phyloP scores from a whole-genome alignment of 2,329 filamentous ascomycete species.

The Aureobasidium sp. region DNA sequence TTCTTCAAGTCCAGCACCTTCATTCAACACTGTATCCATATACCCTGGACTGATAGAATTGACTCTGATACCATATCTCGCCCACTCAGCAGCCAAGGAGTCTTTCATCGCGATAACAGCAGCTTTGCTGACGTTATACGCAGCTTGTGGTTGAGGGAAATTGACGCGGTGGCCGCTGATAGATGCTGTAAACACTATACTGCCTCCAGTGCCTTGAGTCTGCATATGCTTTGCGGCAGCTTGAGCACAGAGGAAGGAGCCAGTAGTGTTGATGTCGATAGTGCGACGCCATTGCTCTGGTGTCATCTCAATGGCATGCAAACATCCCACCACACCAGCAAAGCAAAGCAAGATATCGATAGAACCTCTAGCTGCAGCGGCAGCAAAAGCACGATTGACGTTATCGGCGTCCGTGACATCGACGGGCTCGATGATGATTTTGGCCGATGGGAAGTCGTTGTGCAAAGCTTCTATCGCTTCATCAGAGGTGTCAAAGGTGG shows the following conservation, averaged over 20 bases:
- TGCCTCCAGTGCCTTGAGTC: slow-evolving; percentile 45
- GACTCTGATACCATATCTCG: slow-evolving; percentile 60
- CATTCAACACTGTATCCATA: slow-evolving; percentile 69
- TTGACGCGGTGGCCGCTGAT: slow-evolving; percentile 65
- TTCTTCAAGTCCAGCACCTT: slow-evolving; percentile 30
- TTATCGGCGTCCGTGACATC: slow-evolving; percentile 52
- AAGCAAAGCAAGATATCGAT: slow-evolving; percentile 57
- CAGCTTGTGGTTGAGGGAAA: slow-evolving; percentile 60
- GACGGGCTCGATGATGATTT: slow-evolving; percentile 46
- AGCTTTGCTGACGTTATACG: slow-evolving; percentile 59
- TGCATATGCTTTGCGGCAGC: slow-evolving; percentile 55
- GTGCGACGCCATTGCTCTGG: slow-evolving; percentile 55
- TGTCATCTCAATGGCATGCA: slow-evolving; percentile 54
- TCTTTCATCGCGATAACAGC: slow-evolving; percentile 57
- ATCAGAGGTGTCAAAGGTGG: slow-evolving; percentile 34
- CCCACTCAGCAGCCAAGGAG: slow-evolving; percentile 67
- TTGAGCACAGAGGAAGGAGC: slow-evolving; percentile 63
- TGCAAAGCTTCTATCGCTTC: slow-evolving; percentile 41
- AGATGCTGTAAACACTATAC: slow-evolving; percentile 60
- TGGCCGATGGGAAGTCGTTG: slow-evolving; percentile 47
- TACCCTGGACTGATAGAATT: slow-evolving; percentile 68
- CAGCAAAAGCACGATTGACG: slow-evolving; percentile 40
- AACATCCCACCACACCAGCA: slow-evolving; percentile 60
- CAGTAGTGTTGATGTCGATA: slow-evolving; percentile 66
- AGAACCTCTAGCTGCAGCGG: slow-evolving; percentile 40